Percentiles rank a stretch among this genome's conserved stretches.
Evolutionary conservation across 345 rosid genomes (phyloP).

Genomic region (Hevea brasiliensis): DNA sequence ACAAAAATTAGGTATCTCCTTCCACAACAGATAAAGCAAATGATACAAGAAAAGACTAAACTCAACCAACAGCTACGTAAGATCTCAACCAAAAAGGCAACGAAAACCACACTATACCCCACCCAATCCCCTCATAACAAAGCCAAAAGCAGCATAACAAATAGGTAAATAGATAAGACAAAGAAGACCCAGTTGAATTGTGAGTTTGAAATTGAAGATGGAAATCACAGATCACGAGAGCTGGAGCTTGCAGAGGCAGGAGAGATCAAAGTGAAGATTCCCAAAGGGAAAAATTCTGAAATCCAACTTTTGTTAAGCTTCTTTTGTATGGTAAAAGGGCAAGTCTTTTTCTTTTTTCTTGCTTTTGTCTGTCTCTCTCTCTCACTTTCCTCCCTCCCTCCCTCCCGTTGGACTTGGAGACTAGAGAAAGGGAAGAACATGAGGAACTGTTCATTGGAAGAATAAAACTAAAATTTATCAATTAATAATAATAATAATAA

Average conservation of each 20-base stretch:
- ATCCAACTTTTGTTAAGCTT: slow-evolving; percentile 40
- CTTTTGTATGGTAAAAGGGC: slow-evolving; percentile 61
- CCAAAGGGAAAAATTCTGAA: slow-evolving; percentile 38
- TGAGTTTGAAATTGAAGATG: slow-evolving; percentile 29
- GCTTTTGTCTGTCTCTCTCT: slow-evolving; percentile 1
- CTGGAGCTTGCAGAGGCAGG: slow-evolving; percentile 14
- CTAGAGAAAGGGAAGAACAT: slow-evolving; percentile 15
- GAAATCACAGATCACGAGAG: slow-evolving; percentile 26
- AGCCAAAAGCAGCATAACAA: slow-evolving; percentile 17
- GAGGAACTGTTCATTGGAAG: slow-evolving; percentile 24
- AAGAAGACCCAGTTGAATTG: slow-evolving; percentile 12
- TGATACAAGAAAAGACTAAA: slow-evolving; percentile 26
- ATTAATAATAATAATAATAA: too few relatives aligned
- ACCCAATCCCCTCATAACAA: slow-evolving; percentile 21
- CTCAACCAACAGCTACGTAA: slow-evolving; percentile 19
- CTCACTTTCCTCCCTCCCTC: slow-evolving; percentile 21
- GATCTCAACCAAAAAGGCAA: slow-evolving; percentile 40
- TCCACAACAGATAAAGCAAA: slow-evolving; percentile 6
- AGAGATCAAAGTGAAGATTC: slow-evolving; percentile 40
- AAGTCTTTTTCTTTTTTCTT: slow-evolving; percentile 31
- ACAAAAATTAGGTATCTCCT: neutral
- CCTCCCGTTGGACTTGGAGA: too few relatives aligned
- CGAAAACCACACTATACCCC: slow-evolving; percentile 31
- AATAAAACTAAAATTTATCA: too few relatives aligned
- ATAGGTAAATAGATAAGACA: too few relatives aligned